Evolutionary conservation across 306 rosid genomes (phyloP).

Genomic region (Quercus glauca): DNA sequence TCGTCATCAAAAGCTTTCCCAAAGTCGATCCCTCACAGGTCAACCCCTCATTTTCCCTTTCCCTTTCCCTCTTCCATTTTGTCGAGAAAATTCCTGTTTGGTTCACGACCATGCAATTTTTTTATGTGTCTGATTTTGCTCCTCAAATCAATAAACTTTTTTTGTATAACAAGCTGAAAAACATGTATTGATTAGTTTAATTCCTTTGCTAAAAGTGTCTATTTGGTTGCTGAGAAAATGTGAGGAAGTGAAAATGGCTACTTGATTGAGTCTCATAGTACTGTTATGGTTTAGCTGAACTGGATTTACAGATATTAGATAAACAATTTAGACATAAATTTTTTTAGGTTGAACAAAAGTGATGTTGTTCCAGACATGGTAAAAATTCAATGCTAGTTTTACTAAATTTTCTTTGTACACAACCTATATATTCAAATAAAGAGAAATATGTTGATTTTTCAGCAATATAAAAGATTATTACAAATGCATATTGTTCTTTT

Average conservation of each 20-base stretch:
- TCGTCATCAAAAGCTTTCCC: slow-evolving; percentile 78
- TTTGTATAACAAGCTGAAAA: neutral
- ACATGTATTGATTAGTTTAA: neutral
- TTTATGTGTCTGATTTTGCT: neutral
- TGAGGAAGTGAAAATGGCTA: neutral
- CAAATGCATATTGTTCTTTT: too few relatives aligned
- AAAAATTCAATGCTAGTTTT: too few relatives aligned
- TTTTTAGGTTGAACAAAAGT: too few relatives aligned
- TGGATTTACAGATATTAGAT: neutral
- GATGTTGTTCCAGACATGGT: too few relatives aligned
- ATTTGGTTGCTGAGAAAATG: neutral
- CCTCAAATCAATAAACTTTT: neutral
- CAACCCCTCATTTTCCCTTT: neutral
- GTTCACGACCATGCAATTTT: neutral
- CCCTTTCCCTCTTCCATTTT: neutral
- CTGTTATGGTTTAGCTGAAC: neutral
- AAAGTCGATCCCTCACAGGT: slow-evolving; percentile 93
- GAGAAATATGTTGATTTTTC: too few relatives aligned
- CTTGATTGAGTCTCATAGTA: neutral
- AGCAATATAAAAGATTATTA: too few relatives aligned
- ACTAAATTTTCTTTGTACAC: too few relatives aligned
- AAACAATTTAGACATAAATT: neutral
- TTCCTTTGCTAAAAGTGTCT: neutral
- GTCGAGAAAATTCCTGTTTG: neutral
- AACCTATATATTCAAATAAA: too few relatives aligned